Percentiles rank a stretch among this genome's conserved stretches.
Conservation (phyloP, 495 filamentous ascomycete species). For the Neurospora tetrasperma region DNA sequence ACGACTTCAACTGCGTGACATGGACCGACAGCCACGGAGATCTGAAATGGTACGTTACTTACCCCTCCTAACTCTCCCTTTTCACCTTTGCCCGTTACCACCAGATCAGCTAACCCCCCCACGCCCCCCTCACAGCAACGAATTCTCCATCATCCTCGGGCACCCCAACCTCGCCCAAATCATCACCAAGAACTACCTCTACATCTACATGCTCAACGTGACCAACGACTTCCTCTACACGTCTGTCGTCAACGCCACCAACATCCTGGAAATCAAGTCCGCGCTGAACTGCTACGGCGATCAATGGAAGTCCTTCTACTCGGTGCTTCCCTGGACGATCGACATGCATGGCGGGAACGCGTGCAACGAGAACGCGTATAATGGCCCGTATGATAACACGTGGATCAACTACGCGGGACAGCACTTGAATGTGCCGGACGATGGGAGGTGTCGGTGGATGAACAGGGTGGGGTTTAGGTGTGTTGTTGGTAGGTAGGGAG, state of each 20-base stretch:
- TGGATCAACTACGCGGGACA: background rate
- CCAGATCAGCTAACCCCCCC: background rate
- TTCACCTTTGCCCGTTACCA: too few species aligned
- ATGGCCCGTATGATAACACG: background rate
- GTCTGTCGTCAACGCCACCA: background rate
- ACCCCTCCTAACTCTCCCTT: too few species aligned
- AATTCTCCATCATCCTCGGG: background rate
- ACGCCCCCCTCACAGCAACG: background rate
- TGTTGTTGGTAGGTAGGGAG: background rate
- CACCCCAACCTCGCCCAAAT: background rate
- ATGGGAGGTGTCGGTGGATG: background rate
- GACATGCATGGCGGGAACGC: background rate
- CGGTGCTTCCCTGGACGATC: background rate
- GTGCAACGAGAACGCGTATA: background rate
- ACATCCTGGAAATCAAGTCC: background rate
- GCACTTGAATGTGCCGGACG: background rate
- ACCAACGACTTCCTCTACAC: background rate
- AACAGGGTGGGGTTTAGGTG: background rate
- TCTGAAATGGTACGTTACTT: background rate
- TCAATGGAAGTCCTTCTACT: background rate
- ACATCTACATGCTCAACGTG: background rate
- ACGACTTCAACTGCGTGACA: background rate
- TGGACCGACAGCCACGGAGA: background rate
- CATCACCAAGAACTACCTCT: background rate
- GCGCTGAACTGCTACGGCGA: background rate